Conservation (phyloP, 2,329 filamentous ascomycete species). For the Sporothrix euskadiensis region DNA sequence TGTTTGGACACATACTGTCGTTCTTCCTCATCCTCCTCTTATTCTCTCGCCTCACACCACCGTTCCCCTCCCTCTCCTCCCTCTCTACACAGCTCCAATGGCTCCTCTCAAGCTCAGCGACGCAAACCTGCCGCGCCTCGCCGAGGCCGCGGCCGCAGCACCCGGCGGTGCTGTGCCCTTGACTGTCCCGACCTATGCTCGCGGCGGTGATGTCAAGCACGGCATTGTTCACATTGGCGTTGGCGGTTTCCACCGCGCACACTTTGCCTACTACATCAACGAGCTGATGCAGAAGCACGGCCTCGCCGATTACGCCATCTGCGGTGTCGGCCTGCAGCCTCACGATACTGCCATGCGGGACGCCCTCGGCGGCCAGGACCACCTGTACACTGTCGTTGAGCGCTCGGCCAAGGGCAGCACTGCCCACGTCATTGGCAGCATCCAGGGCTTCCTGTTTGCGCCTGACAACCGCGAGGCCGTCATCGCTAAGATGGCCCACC, state of each 20-base stretch:
- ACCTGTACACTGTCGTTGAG: conserved; percentile 56
- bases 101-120: conserved; percentile 43
- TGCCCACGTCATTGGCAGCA: conserved; percentile 53
- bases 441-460: conserved; percentile 55
- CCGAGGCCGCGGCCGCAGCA: conserved; percentile 14
- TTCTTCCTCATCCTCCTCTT: not conserved
- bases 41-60: not conserved
- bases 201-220: conserved; percentile 48
- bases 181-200: conserved; percentile 47
- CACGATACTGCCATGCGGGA: conserved; percentile 55
- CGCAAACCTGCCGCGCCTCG: conserved; percentile 44
- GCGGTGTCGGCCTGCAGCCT: conserved; percentile 53
- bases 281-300: conserved; percentile 50
- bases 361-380: conserved; percentile 49
- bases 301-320: conserved; percentile 51
- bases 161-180: conserved; percentile 31
- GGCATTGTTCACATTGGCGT: conserved; percentile 57
- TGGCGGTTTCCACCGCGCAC: conserved; percentile 56
- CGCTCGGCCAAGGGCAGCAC: conserved; percentile 53
- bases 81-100: conserved; percentile 7
- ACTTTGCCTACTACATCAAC: conserved; percentile 55
- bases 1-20: not conserved
- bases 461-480: conserved; percentile 54
- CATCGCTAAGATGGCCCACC: conserved; percentile 56
- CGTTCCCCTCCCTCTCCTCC: not conserved